Evolutionary conservation across 331 rosid species (phyloP).

Genomic region (Cucumis variabilis): DNA sequence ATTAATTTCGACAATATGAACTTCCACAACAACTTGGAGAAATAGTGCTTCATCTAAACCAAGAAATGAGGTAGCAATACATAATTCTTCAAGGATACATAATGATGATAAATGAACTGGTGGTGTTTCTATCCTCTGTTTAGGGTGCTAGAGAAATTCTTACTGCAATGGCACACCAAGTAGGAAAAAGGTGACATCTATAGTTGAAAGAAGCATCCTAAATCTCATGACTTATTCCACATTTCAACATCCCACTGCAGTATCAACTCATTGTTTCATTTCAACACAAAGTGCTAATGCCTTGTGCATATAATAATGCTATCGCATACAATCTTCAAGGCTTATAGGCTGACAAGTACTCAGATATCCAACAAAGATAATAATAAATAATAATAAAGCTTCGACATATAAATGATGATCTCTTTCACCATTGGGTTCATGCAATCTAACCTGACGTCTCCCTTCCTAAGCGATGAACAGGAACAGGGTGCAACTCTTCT

Average conservation of each 20-base stretch:
- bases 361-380: background rate
- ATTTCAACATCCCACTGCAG: background rate
- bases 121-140: background rate
- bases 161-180: background rate
- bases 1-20: background rate
- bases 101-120: background rate
- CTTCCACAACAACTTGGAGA: background rate
- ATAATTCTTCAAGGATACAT: background rate
- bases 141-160: background rate
- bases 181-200: background rate
- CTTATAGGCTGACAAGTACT: background rate
- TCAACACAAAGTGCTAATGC: background rate
- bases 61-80: background rate
- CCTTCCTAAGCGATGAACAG: slow-evolving; percentile 96
- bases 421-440: slow-evolving; percentile 15
- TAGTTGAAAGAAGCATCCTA: slow-evolving; percentile 8
- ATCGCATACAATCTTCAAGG: background rate
- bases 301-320: background rate
- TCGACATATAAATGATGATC: background rate
- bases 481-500: slow-evolving; percentile 63
- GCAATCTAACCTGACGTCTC: slow-evolving; percentile 88
- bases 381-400: background rate
- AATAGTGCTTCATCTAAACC: slow-evolving; percentile 1
- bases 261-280: background rate
- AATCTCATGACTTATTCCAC: background rate